Base-by-base conservation (phyloP, 441 rosid species). In the Adansonia gregorii region DNA sequence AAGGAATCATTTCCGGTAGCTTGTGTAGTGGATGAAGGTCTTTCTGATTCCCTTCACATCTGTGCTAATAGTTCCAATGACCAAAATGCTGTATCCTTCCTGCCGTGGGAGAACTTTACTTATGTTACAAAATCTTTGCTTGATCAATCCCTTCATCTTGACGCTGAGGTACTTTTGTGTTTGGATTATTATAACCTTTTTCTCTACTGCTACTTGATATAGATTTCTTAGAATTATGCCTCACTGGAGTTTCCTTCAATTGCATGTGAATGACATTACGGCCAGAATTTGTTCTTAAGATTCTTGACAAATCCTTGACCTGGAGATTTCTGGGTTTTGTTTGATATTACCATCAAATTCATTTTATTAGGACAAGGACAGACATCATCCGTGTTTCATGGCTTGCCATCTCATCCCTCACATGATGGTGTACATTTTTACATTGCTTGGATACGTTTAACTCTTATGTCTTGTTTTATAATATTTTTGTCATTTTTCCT, bases 41-140 rank as follows among this genome's bases (percentile, higher is more conserved):
- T 84, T 65, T 71, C 84, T 73, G 87, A 88, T 85, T 85, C 84
- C 8, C 81, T 83, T 75, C 19, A 81, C 63, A 67, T 76, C 76
- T 60, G 41, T 72, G 81, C 76, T 69, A 83, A 73, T 83, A 72
- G 59, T 78, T 67, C 78, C 48, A 80, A 79, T 72, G 80, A 75
- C 82, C 81, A 85, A 82, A 78, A 51, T 76, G 35, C 56, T 78
- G 80, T 69, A 58, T 71, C 72, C 74, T 84, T 80, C 76, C 85
- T 69, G 96, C 95, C 94, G 59, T 97, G 99, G 99, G 91, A 92
- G 82, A 83, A 81, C 81, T 94, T 97, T 78, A 87, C 86, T 43
- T 97, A 94, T 77, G 77, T 92, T 72, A 86, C 90, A 15, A 90
- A 84, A 79, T 84, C 97, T 69, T 67, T 97, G 68, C 83, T 89